Percentiles rank a stretch among this genome's conserved stretches.
These are phyloP conservation scores for Oryza brachyantha DNA, from an alignment of 176 grass and related monocot species.

Conservation along the genomic window DNA sequence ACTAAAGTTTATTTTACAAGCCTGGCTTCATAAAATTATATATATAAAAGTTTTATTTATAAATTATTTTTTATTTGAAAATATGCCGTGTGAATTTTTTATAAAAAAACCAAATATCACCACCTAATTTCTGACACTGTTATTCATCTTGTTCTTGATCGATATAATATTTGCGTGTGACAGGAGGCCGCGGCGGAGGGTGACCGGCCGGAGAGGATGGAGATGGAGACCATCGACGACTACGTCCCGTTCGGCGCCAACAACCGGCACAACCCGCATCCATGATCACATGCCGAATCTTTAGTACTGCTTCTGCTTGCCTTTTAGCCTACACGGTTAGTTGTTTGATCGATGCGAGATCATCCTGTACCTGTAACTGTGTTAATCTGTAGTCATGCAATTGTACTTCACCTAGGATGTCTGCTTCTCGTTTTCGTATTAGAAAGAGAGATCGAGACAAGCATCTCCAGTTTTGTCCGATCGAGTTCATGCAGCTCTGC, in stretches of 20 bases:
- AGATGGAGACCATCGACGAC: slow-evolving; percentile 18
- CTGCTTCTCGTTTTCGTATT: not conserved
- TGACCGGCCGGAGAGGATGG: slow-evolving; percentile 18
- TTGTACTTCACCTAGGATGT: not conserved
- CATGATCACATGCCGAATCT: not conserved
- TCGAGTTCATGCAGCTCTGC: not conserved
- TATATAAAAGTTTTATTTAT: too few species aligned
- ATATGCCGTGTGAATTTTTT: too few species aligned
- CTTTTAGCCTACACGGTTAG: too few species aligned
- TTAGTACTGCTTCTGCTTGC: too few species aligned
- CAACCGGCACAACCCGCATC: slow-evolving; percentile 11
- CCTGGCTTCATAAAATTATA: too few species aligned
- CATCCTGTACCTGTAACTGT: too few species aligned
- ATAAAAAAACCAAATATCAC: too few species aligned
- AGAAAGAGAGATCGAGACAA: not conserved
- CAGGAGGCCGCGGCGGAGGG: not conserved
- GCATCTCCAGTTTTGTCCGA: not conserved
- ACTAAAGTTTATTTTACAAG: too few species aligned
- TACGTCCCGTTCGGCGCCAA: not conserved
- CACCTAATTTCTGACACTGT: too few species aligned
- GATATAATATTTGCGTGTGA: not conserved
- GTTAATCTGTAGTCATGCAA: not conserved
- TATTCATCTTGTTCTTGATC: not conserved
- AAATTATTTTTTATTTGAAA: too few species aligned
- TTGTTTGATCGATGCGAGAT: too few species aligned